These are phyloP conservation scores for Fusarium austroafricanum DNA, from an alignment of 2,329 filamentous ascomycete genomes.

Conservation along the genomic window DNA sequence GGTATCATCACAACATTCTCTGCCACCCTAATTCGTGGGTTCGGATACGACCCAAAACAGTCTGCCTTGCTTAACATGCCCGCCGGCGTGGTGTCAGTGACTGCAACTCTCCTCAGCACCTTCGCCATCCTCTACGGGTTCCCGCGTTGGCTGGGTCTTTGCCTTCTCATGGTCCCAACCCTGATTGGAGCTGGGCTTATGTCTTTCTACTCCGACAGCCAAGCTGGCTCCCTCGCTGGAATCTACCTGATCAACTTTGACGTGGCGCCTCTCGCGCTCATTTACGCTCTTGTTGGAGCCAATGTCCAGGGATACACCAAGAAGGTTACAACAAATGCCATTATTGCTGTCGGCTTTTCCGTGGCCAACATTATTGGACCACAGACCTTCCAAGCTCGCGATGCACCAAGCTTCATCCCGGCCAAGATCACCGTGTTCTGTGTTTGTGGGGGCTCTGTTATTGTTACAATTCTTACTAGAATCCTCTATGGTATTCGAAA, in stretches of 20 bases:
- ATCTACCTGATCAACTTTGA: slow-evolving; percentile 20
- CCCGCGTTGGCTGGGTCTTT: slow-evolving; percentile 1
- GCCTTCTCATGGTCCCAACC: slow-evolving; percentile 17
- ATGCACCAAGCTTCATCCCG: neutral
- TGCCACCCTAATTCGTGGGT: slow-evolving; percentile 7
- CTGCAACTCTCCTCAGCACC: slow-evolving; percentile 2
- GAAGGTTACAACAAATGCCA: slow-evolving; percentile 13
- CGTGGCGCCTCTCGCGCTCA: slow-evolving; percentile 2
- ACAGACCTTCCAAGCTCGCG: neutral
- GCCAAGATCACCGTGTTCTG: slow-evolving; percentile 16
- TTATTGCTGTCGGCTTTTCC: slow-evolving; percentile 6
- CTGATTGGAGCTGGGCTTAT: slow-evolving; percentile 1
- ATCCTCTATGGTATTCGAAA: slow-evolving; percentile 3
- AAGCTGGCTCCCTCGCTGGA: neutral
- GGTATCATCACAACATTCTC: slow-evolving; percentile 10
- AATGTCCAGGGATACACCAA: slow-evolving; percentile 14
- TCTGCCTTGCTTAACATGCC: slow-evolving; percentile 8
- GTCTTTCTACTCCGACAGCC: slow-evolving; percentile 11
- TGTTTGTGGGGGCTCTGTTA: neutral
- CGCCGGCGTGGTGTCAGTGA: slow-evolving; percentile 1
- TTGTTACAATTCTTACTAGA: neutral
- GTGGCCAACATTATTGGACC: slow-evolving; percentile 20
- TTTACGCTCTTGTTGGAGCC: slow-evolving; percentile 11
- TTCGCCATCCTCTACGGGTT: slow-evolving; percentile 10
- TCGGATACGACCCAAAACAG: slow-evolving; percentile 1